Base-by-base conservation (phyloP, 2,329 filamentous ascomycete genomes). In the Blastomyces parvus region DNA sequence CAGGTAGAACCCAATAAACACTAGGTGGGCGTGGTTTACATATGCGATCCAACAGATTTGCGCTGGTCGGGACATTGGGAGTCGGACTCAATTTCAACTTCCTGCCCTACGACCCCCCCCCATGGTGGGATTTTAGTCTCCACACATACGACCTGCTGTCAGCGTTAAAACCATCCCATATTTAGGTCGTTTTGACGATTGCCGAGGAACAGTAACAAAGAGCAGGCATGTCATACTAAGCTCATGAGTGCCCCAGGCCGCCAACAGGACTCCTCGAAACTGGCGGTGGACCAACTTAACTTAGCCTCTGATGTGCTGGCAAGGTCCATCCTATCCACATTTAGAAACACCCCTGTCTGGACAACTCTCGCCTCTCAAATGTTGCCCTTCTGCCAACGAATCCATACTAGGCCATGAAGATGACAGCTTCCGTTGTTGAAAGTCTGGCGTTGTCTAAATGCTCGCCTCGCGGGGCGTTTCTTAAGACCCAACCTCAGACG, bases 221-320 rank as follows among this genome's bases (percentile, higher is more conserved):
- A 25, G 9, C 19, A 6, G 38, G 42, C 11, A 25, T 25, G 19
- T 33, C n/a, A 5, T 42, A 42, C 40, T 42, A 33, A 40, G n/a
- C 22, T 40, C 40, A 44, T 22, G 25, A 19, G 25, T 25, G 38
- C 57, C 57, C 57, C 42, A 59, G 57, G 57, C 57, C 25, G 22
- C 40, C 57, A 48, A 46, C 57, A 14, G 57, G 22, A 46, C 17
- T 44, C 13, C 40, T 33, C 48, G 1, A 59, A 59, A 59, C 3
- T 59, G 25, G 57, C 57, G 57, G 25, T 59, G 57, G 57, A n/a
- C 40, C 7, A 46, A 48, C 4, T 46, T 30, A 30, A 59, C 57
- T 46, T 46, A 33, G 57, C 11, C 36, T 33, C 33, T 59, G 57
- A 59, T 59, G 57, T 48, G 57, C 57, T 59, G 57, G 57, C 57